Conservation (phyloP, 2,329 filamentous ascomycete species). For the Coniochaeta sp. region DNA sequence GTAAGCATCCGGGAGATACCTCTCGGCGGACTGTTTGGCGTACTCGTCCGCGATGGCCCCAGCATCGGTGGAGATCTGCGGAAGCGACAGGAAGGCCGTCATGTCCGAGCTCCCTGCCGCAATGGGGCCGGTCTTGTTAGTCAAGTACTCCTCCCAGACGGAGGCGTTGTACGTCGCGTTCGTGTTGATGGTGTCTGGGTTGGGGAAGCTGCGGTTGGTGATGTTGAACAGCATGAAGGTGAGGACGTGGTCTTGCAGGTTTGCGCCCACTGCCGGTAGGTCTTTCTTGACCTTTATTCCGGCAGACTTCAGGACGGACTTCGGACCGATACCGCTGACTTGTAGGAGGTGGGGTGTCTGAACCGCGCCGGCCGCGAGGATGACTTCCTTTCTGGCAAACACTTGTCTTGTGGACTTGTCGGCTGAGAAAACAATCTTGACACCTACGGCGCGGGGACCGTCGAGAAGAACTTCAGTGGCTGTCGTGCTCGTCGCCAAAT, state of each 20-base stretch:
- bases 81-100: conserved; percentile 7
- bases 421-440: too few species aligned
- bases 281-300: conserved; percentile 30
- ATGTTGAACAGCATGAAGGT: conserved; percentile 9
- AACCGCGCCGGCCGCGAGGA: conserved; percentile 27
- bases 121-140: conserved; percentile 14
- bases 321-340: conserved; percentile 35
- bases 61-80: too few species aligned
- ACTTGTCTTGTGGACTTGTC: conserved; percentile 19
- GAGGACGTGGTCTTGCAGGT: conserved; percentile 29
- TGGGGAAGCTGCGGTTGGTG: conserved; percentile 12
- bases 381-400: conserved; percentile 25
- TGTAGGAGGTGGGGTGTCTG: conserved; percentile 34
- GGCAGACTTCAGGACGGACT: conserved; percentile 23
- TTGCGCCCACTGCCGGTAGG: conserved; percentile 36
- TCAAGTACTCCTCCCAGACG: conserved; percentile 14
- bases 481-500: conserved; percentile 11
- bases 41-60: too few species aligned
- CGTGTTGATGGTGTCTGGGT: conserved; percentile 11
- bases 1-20: too few species aligned
- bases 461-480: conserved; percentile 13
- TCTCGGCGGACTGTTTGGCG: too few species aligned
- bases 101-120: conserved; percentile 9
- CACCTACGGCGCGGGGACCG: conserved; percentile 10
- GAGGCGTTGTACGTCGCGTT: conserved; percentile 14